Percentiles rank a stretch among this genome's conserved stretches.
phyloP scores from a whole-genome alignment of 1,139 yeast species.

The Pichia sp. region DNA sequence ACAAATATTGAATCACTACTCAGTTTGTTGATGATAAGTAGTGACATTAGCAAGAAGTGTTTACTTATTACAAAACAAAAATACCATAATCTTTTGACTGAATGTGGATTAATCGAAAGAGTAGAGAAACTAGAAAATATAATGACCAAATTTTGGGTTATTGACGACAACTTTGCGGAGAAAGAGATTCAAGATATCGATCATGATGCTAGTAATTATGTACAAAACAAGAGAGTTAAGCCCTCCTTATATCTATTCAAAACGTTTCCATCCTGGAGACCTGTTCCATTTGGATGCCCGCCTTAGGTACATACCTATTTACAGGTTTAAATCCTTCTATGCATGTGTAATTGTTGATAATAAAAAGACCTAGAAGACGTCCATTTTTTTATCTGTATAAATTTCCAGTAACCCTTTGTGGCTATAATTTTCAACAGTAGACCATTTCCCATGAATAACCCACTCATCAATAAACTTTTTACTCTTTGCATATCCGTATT shows the following conservation, averaged over 20 bases:
- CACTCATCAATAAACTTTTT: conserved; percentile 26
- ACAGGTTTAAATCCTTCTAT: background rate
- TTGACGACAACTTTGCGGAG: conserved; percentile 7
- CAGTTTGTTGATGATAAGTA: conserved; percentile 2
- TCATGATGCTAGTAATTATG: conserved; percentile 2
- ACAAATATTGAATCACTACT: conserved; percentile 2
- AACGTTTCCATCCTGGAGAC: conserved; percentile 36
- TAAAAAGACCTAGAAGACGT: conserved; percentile 5
- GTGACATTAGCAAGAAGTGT: conserved; percentile 10
- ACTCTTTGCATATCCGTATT: conserved; percentile 20
- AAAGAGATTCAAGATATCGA: conserved; percentile 8
- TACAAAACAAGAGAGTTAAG: conserved; percentile 2
- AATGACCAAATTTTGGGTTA: conserved; percentile 23
- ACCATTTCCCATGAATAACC: conserved; percentile 24
- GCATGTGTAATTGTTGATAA: conserved; percentile 1
- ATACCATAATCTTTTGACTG: conserved; percentile 1
- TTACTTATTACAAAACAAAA: conserved; percentile 4
- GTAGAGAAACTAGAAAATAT: conserved; percentile 9
- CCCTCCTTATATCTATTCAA: conserved; percentile 31
- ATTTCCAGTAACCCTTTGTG: conserved; percentile 29
- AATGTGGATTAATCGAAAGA: conserved; percentile 5
- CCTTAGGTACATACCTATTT: conserved; percentile 1
- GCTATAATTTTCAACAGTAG: conserved; percentile 16
- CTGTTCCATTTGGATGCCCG: conserved; percentile 43
- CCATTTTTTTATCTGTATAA: conserved; percentile 11